Percentiles rank a stretch among this genome's conserved stretches.
Conservation (phyloP, 176 grass and related monocot genomes). For the Oryza meyeriana region DNA sequence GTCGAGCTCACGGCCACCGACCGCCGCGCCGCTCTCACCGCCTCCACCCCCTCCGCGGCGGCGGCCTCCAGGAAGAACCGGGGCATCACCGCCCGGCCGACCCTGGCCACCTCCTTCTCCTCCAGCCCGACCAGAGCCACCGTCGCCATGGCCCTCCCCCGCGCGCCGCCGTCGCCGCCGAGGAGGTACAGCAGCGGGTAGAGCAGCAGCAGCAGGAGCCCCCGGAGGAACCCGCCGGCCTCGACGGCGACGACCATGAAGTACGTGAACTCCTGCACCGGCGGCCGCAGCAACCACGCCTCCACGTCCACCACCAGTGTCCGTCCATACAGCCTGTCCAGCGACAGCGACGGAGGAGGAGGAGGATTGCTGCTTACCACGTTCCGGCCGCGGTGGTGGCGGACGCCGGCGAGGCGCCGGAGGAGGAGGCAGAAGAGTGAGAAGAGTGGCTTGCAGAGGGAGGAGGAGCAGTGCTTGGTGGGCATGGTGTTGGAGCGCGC, state of each 20-base stretch:
- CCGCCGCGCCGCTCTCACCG: slow-evolving; percentile 39
- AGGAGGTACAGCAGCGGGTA: slow-evolving; percentile 42
- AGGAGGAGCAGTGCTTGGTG: neutral
- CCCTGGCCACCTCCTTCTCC: slow-evolving; percentile 42
- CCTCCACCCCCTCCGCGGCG: slow-evolving; percentile 51
- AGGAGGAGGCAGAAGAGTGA: slow-evolving; percentile 28
- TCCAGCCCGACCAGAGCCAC: slow-evolving; percentile 60
- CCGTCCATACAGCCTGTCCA: slow-evolving; percentile 37
- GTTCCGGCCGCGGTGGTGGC: neutral
- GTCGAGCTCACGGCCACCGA: slow-evolving; percentile 49
- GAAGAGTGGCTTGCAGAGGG: slow-evolving; percentile 47
- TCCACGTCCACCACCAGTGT: slow-evolving; percentile 64
- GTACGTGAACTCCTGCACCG: slow-evolving; percentile 56
- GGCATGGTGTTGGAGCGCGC: neutral
- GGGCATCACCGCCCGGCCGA: slow-evolving; percentile 53
- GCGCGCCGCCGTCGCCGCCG: slow-evolving; percentile 7
- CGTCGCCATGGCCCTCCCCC: slow-evolving; percentile 53
- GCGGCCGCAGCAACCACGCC: slow-evolving; percentile 49
- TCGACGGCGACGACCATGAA: slow-evolving; percentile 90
- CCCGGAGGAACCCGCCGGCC: slow-evolving; percentile 63
- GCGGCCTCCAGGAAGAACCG: slow-evolving; percentile 63
- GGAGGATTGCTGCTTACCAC: neutral
- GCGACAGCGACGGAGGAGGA: neutral
- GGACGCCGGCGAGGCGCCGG: slow-evolving; percentile 25
- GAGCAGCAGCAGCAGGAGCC: slow-evolving; percentile 42